Base-by-base conservation (phyloP, 2,329 filamentous ascomycete genomes). In the Beauveria varroae region DNA sequence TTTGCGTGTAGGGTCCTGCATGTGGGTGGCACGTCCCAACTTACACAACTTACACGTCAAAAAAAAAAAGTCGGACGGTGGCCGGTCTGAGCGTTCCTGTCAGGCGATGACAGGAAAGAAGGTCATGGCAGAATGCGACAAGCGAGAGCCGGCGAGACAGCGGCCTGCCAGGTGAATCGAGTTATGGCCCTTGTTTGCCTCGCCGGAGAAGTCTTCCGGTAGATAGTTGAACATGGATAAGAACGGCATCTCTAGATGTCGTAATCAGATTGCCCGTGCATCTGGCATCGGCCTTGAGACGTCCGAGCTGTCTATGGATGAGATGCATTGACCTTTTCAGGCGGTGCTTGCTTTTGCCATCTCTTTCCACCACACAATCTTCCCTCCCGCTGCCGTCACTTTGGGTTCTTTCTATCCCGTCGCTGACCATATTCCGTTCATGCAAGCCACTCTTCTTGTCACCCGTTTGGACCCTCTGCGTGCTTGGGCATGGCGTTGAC, bases 31-130 rank as follows among this genome's bases (percentile, higher is more conserved):
- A 47, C 20, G 44, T 30, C 28, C 34, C 34, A 37, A 37, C 34
- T 37, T 37, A 6, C 12, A 12, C 43, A 57, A 37, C 28, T 57
- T 14, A n/a, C 7, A 26, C n/a, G 28, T 57, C 28, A 18, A 52
- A 52, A 52, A 24, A 52, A 52, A 52, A 41, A 41, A 47, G 16
- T 26, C 56, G 46, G 56, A 34, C 12, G 34, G 22, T n/a, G 26
- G 16, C 56, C 46, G 56, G 56, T 50, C 56, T 58, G 56, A 58
- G 56, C 56, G 56, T 34, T 37, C 56, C 56, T 50, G 56, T 28
- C 56, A 51, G 44, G 56, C 43, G 30, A 28, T 28, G 16, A 28
- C 20, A 44, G 7, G 22, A n/a, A 28, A 20, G 12, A 7, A 26
- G 16, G 53, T 46, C 53, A 44, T 34, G 53, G 53, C 40, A 44